phyloP scores from a whole-genome alignment of 2,329 filamentous ascomycete genomes.

The Rutstroemia sp. region DNA sequence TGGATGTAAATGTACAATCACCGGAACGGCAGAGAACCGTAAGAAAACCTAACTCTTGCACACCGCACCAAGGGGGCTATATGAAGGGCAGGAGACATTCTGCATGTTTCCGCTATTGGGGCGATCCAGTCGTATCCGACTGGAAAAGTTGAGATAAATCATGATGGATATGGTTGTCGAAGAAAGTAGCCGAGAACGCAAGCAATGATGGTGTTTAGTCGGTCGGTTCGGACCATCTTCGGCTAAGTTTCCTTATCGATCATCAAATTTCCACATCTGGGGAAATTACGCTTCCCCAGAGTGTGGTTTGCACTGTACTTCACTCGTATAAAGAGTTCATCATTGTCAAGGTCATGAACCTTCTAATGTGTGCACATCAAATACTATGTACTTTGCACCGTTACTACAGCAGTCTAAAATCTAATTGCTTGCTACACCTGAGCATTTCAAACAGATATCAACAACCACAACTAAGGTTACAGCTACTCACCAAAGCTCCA shows the following conservation, averaged over 20 bases:
- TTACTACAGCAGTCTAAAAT: too few species aligned
- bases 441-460: too few species aligned
- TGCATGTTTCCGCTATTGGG: slow-evolving; percentile 20
- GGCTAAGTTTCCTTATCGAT: background rate
- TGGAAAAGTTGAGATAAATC: slow-evolving; percentile 19
- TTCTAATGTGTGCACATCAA: too few species aligned
- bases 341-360: too few species aligned
- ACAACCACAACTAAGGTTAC: too few species aligned
- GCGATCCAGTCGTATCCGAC: slow-evolving; percentile 22
- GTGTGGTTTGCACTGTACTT: too few species aligned
- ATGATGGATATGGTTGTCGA: slow-evolving; percentile 23
- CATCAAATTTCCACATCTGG: too few species aligned
- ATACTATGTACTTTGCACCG: too few species aligned
- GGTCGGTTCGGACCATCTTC: background rate
- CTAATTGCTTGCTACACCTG: too few species aligned
- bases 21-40: slow-evolving; percentile 15
- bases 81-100: slow-evolving; percentile 23
- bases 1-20: slow-evolving; percentile 22
- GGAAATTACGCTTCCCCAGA: too few species aligned
- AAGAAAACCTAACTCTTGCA: slow-evolving; percentile 23
- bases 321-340: too few species aligned
- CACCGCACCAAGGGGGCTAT: slow-evolving; percentile 30
- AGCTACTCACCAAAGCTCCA: too few species aligned
- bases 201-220: background rate
- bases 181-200: slow-evolving; percentile 9